Evolutionary conservation across 805 yeast genomes (phyloP).

Genomic region (Ogataea trehalophila): DNA sequence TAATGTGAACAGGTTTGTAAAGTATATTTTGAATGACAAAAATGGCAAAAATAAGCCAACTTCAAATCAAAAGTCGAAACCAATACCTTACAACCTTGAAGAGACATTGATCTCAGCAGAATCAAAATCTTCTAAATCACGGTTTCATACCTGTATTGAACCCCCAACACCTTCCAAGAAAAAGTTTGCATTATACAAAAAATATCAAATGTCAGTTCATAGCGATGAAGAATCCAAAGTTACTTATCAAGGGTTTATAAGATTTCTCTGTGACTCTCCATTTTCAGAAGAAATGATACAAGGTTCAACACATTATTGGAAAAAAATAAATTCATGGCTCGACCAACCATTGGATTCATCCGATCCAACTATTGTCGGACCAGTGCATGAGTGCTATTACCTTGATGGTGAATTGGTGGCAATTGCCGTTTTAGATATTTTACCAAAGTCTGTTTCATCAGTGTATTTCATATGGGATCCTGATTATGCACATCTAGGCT

Average conservation of each 20-base stretch:
- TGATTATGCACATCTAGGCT: conserved; percentile 57
- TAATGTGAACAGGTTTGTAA: conserved; percentile 55
- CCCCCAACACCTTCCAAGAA: conserved; percentile 48
- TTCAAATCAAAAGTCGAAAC: conserved; percentile 1
- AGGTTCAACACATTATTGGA: conserved; percentile 30
- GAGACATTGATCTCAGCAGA: conserved; percentile 14
- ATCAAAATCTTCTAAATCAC: conserved; percentile 2
- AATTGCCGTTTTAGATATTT: conserved; percentile 67
- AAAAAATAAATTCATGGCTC: conserved; percentile 36
- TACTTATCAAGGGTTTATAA: conserved; percentile 42
- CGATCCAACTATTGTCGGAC: conserved; percentile 39
- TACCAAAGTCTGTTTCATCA: conserved; percentile 74
- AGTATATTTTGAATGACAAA: conserved; percentile 27
- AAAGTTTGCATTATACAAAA: conserved; percentile 57
- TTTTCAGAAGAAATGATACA: conserved; percentile 33
- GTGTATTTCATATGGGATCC: conserved; percentile 91
- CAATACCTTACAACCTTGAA: conserved; percentile 13
- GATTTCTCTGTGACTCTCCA: conserved; percentile 70
- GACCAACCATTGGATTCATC: conserved; percentile 8
- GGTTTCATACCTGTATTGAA: conserved; percentile 43
- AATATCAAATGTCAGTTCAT: conserved; percentile 71
- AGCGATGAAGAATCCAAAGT: conserved; percentile 49
- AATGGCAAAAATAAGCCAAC: background rate
- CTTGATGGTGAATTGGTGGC: conserved; percentile 61
- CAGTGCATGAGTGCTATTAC: conserved; percentile 77